Evolutionary conservation across 495 filamentous ascomycete genomes (phyloP), one percentile per base, ranked within the genome.

Genomic region (Rhypophila decipiens): DNA sequence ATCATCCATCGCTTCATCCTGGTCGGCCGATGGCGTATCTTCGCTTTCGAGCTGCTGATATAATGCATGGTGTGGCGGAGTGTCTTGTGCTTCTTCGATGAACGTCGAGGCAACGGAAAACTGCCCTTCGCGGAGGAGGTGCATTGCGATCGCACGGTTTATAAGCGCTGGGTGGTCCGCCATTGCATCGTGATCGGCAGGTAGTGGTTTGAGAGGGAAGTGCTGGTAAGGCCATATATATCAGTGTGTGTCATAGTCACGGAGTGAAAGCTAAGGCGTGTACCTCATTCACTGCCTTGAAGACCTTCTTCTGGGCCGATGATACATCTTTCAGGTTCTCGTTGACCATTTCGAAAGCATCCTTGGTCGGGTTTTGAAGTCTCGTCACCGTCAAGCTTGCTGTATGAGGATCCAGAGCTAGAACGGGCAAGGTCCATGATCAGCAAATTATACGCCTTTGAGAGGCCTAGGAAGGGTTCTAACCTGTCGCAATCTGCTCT

Each of bases 91-190:
- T 56, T 96, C 90, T 10, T 68, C 66, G 17, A 90, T 75, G 49
- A 96, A 96, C 3, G 84, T 88, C 4, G 81, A 74, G 2, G 90
- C 90, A 1, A 96, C 91, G 13, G 66, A 71, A 63, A 98, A 97
- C 60, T 95, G 86, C 29, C 93, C 93, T 71, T 97, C 94, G 19
- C 93, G 83, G 15, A 97, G 77, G 12, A 98, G 73, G 63, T 98
- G 93, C 90, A 98, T 96, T 2, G 86, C 87, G 46, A 97, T 93
- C 18, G 93, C 93, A 19, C 90, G 76, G 62, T 97, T 91, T 56
- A 96, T 86, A 9, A 95, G 76, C 29, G 76, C 67, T 4, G 83
- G 72, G 49, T 94, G 82, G 20, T 83, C 76, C 4, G 80, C 82
- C 54, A 96, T 78, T n/a, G 79, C 84, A 63, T 95, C 89, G 59